phyloP scores from a whole-genome alignment of 768 basidiomycete species.

The Myochromella boudieri region DNA sequence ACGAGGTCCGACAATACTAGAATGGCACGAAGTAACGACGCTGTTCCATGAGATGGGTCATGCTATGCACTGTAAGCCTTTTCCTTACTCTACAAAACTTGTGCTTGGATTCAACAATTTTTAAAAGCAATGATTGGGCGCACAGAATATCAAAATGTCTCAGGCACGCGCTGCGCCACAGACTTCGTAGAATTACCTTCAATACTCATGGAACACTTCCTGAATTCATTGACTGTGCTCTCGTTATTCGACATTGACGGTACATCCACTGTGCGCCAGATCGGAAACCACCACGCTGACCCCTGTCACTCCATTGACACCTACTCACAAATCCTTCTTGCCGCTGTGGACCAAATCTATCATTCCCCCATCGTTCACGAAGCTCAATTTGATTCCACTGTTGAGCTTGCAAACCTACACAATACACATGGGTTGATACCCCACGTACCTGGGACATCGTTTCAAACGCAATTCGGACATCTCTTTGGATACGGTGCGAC shows the following conservation, averaged over 20 bases:
- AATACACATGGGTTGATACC: constrained; percentile 78
- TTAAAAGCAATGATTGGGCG: constrained; percentile 93
- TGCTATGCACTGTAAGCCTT: constrained; percentile 94
- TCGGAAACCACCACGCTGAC: constrained; percentile 67
- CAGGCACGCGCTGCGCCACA: constrained; percentile 96
- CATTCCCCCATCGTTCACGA: constrained; percentile 68
- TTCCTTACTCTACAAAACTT: not conserved
- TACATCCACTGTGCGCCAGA: constrained; percentile 42
- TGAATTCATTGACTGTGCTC: constrained; percentile 80
- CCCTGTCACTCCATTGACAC: constrained; percentile 86
- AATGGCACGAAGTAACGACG: constrained; percentile 93
- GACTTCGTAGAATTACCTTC: constrained; percentile 98
- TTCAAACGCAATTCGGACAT: constrained; percentile 96
- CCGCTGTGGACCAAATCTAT: constrained; percentile 85
- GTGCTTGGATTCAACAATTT: not conserved
- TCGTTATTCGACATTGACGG: constrained; percentile 69
- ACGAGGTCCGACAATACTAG: constrained; percentile 70
- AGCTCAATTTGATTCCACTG: constrained; percentile 71
- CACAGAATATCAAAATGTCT: constrained; percentile 96
- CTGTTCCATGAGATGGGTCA: constrained; percentile 99
- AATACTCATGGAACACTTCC: constrained; percentile 98
- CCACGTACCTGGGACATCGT: constrained; percentile 80
- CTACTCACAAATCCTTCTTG: constrained; percentile 87
- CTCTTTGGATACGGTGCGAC: constrained; percentile 96
- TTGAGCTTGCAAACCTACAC: constrained; percentile 57